These are phyloP conservation scores for Mycena sp. DNA, from an alignment of 1,284 basidiomycete species.

Conservation along the genomic window DNA sequence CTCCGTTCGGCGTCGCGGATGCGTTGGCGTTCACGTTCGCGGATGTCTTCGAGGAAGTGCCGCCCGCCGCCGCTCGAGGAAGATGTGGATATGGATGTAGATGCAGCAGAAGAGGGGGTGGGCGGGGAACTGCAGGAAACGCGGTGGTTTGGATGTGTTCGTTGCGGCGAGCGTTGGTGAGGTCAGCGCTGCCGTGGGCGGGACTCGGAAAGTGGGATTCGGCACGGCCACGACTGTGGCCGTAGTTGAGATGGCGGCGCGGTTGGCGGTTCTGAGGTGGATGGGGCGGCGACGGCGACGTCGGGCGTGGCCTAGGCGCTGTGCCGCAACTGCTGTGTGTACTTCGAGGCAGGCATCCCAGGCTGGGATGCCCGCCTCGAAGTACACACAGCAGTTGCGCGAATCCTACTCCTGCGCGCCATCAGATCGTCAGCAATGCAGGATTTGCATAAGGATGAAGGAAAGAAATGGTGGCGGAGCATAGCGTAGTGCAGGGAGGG, in stretches of 20 bases:
- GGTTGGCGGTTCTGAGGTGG: conserved; percentile 1
- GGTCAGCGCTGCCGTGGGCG: conserved; percentile 3
- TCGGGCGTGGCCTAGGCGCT: no score
- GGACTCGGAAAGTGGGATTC: background rate
- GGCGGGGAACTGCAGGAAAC: conserved; percentile 17
- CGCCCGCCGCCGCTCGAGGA: background rate
- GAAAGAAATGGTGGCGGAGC: background rate
- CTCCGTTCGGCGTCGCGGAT: no score
- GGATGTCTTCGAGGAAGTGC: conserved; percentile 6
- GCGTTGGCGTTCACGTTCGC: conserved; percentile 6
- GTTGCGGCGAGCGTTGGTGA: conserved; percentile 3
- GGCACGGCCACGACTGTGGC: background rate
- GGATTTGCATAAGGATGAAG: background rate
- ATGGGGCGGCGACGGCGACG: background rate
- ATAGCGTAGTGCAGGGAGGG: background rate
- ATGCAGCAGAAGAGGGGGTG: conserved; percentile 13
- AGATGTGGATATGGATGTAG: background rate
- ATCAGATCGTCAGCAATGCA: background rate
- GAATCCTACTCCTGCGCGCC: background rate
- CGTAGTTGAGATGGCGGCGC: background rate
- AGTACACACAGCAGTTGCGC: no score
- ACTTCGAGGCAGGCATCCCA: no score
- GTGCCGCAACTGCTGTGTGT: no score
- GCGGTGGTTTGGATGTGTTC: conserved; percentile 15
- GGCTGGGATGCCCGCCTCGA: no score